A percentile compares a stretch with the other conserved stretches of the same genome.
Conservation (phyloP, 2,329 filamentous ascomycete species). For the Ophiobolus disseminans region DNA sequence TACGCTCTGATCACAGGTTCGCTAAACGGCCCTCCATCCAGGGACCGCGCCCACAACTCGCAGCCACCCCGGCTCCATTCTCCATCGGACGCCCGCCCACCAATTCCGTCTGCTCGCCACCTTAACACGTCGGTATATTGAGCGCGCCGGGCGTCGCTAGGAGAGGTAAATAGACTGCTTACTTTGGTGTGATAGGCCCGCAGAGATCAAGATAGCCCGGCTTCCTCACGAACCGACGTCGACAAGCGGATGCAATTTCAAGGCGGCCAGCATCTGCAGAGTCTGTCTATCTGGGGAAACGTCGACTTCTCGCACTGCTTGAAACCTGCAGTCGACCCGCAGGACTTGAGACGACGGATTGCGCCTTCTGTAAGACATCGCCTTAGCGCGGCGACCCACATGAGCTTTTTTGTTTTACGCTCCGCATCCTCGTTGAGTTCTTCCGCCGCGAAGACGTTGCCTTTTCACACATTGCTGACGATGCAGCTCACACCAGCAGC, state of each 20-base stretch:
- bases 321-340: constrained; percentile 9
- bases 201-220: background rate
- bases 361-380: constrained; percentile 10
- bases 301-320: background rate
- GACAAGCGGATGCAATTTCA: too few relatives aligned
- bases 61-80: background rate
- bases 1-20: too few relatives aligned
- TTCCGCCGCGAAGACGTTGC: background rate
- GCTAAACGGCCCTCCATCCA: too few relatives aligned
- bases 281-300: background rate
- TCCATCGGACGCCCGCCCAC: constrained; percentile 1
- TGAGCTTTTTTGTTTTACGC: constrained; percentile 1
- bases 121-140: constrained; percentile 11
- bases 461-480: background rate
- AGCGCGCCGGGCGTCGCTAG: background rate
- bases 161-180: background rate
- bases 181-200: background rate
- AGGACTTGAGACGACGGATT: constrained; percentile 10
- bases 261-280: background rate
- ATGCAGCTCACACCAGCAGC: background rate
- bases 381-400: constrained; percentile 2
- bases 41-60: too few relatives aligned
- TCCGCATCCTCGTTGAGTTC: background rate
- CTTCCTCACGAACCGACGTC: background rate
- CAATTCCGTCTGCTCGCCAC: constrained; percentile 5